Base-by-base conservation (phyloP, 2,329 filamentous ascomycete genomes). In the Didymella pomorum region DNA sequence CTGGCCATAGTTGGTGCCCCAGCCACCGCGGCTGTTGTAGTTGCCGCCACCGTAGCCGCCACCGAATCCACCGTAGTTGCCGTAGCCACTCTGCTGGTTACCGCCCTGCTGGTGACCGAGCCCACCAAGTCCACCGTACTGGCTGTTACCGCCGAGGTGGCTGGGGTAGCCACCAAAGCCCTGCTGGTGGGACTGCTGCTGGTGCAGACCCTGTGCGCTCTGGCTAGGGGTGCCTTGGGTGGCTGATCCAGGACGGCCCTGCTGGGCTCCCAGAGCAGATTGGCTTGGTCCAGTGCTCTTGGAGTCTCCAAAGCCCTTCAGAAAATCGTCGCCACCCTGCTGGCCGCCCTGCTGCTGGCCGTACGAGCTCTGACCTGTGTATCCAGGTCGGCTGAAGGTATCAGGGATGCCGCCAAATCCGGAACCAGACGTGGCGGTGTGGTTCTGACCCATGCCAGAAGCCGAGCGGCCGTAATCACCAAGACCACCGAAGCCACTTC, bases 191-290 rank as follows among this genome's bases (percentile, higher is more conserved):
- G 79, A 81, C 71, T 84, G 83, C 49, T 84, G 81, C 50, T 84
- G 81, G 45, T 84, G 84, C 46, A 85, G 76, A 28, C 80, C 77
- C 68, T 86, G 84, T 71, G 73, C 74, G 55, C 80, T 79, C 68
- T 84, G 83, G 43, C 82, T 81, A 37, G 80, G 82, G 23, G 79
- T 80, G 68, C 80, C 87, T 76, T 87, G 88, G 28, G 85, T 83
- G 8, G 86, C 86, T 35, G 86, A 88, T 41, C 84, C 85, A 37
- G 87, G 86, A 61, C 87, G 85, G 64, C 86, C 85, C 43, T 84
- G 84, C 71, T 88, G 86, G 35, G 73, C 70, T 45, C 84, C 84
- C 37, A 88, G 79, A 11, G 80, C 77, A 56, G 84, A 84, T 25
- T 86, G 86, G 63, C 85, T 87, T 26, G 87, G 86, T 11, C 85